Base-by-base conservation (phyloP, 495 filamentous ascomycete species). In the Tuber magnatum region DNA sequence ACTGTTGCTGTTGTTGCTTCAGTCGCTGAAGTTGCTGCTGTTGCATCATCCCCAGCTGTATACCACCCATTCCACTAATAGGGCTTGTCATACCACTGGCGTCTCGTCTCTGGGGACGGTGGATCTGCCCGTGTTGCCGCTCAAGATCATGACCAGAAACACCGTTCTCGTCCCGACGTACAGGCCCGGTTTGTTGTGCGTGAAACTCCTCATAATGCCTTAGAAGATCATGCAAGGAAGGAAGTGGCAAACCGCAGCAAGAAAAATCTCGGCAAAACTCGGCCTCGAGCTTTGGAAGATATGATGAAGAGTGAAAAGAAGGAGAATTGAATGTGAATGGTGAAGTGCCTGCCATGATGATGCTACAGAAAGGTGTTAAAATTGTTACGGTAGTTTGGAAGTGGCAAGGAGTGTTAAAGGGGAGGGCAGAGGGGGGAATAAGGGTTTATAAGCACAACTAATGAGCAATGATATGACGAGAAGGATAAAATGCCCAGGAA, bases 151-250 rank as follows among this genome's bases (percentile, higher is more conserved):
- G 71, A 46, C 69, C 68, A 61, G 75, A 44, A 77, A 76, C 71
- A 81, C 83, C 70, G 82, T 84, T 79, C 82, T 84, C 76, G 74
- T 81, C 74, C 35, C 76, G 71, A 77, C 73, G 79, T 73, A 74
- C 76, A 61, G 80, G 77, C 69, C 73, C 80, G 68, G 74, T 79
- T 70, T 75, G 83, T 82, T 65, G 83, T 81, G 93, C 92, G 84
- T 99, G 95, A 70, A 90, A 87, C 84, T 97, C 94, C 84, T 99
- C 95, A 83, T 97, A 99, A 83, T 99, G 95, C 80, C 97, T 93
- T 70, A 98, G 86, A 38, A 99, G 88, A 82, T 98, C 95, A 83
- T 99, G 95, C 76, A 98, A 88, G 16, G 93, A 94, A 68, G 94
- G 90, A 81, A 97, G 87, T 35, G 89, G 94, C 78, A 91, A 85